A percentile compares a stretch with the other conserved stretches of the same genome.
These are phyloP conservation scores for Myrica gale DNA, from an alignment of 306 rosid genomes.

Conservation along the genomic window DNA sequence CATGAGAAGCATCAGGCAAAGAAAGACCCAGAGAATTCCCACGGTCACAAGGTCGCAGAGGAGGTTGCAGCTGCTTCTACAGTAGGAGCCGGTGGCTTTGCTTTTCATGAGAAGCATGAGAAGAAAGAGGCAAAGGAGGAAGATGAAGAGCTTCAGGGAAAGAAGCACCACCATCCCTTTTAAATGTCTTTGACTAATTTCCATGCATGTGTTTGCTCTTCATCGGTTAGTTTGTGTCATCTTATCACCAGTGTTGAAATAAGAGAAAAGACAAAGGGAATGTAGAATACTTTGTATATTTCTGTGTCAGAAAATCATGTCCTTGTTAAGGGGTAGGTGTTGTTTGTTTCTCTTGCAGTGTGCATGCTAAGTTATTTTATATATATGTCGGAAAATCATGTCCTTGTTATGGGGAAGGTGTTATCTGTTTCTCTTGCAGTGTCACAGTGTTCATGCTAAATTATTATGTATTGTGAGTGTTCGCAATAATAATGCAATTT, in stretches of 20 bases:
- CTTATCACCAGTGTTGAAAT: not conserved
- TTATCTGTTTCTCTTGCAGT: no score
- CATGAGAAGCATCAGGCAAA: conserved; percentile 60
- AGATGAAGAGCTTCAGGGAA: conserved; percentile 61
- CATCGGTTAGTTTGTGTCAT: not conserved
- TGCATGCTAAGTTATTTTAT: no score
- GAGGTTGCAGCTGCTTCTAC: conserved; percentile 65
- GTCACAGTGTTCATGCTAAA: no score
- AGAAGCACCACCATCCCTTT: conserved; percentile 44
- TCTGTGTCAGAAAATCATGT: no score
- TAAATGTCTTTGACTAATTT: not conserved
- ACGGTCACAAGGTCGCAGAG: conserved; percentile 77
- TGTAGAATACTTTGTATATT: no score
- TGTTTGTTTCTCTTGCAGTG: no score
- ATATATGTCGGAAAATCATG: no score
- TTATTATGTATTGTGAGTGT: no score
- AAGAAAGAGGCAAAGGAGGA: conserved; percentile 56
- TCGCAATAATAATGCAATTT: no score
- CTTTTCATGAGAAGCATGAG: conserved; percentile 75
- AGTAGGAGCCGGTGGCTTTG: conserved; percentile 65
- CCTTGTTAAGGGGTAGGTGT: no score
- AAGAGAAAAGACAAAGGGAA: no score
- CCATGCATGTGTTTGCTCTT: not conserved
- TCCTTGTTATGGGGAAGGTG: no score
- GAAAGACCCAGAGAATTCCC: conserved; percentile 65